These are phyloP conservation scores for Colletotrichum chlorophyti DNA, from an alignment of 2,329 filamentous ascomycete species.

Conservation along the genomic window DNA sequence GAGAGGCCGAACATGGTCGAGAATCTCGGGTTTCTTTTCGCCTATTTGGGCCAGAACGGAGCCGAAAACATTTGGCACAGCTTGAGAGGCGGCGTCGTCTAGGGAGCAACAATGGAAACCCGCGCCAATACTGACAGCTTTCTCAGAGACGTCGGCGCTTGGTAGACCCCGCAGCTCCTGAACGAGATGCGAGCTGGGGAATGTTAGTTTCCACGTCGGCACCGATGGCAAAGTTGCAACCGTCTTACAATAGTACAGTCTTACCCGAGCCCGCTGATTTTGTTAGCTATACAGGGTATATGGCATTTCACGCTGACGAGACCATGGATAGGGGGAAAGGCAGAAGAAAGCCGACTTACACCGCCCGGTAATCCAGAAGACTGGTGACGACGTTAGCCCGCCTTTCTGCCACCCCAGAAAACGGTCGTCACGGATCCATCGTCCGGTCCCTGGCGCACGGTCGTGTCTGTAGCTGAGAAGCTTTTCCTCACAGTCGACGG, in stretches of 20 bases:
- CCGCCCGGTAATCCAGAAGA: conserved; percentile 35
- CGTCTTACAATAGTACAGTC: conserved; percentile 35
- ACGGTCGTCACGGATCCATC: conserved; percentile 30
- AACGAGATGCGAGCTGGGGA: conserved; percentile 32
- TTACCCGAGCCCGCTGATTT: conserved; percentile 36
- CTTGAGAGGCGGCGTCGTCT: conserved; percentile 34
- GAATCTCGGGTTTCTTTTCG: conserved; percentile 19
- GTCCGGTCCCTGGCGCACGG: conserved; percentile 31
- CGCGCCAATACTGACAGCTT: conserved; percentile 22
- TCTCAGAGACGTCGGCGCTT: not conserved
- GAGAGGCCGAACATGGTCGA: conserved; percentile 29
- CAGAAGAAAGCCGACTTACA: conserved; percentile 24
- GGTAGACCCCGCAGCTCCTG: conserved; percentile 28
- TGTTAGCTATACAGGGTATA: conserved; percentile 15
- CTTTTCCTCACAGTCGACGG: conserved; percentile 29
- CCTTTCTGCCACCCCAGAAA: conserved; percentile 30
- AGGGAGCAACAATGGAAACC: conserved; percentile 36
- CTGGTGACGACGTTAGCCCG: conserved; percentile 20
- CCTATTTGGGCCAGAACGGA: conserved; percentile 35
- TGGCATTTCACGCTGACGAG: not conserved
- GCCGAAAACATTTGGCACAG: conserved; percentile 36
- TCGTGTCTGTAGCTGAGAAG: conserved; percentile 19
- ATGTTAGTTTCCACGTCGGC: too few relatives aligned
- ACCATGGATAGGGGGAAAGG: not conserved
- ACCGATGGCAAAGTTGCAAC: too few relatives aligned